Evolutionary conservation across 2,329 filamentous ascomycete genomes (phyloP).

Genomic region (Monilinia aucupariae): DNA sequence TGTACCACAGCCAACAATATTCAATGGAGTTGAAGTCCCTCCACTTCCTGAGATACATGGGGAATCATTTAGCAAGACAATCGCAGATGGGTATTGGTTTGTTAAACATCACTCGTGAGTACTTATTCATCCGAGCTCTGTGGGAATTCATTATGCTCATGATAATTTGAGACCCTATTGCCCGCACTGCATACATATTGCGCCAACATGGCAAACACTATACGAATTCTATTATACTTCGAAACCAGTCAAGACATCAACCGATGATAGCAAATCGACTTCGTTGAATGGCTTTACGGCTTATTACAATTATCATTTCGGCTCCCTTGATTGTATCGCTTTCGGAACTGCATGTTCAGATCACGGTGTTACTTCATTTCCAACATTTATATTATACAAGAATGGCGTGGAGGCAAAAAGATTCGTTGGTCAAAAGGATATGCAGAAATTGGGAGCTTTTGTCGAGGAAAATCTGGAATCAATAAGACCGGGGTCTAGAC

Average conservation of each 20-base stretch:
- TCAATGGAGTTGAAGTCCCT: conserved; percentile 48
- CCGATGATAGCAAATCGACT: conserved; percentile 40
- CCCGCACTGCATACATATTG: conserved; percentile 45
- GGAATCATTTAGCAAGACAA: conserved; percentile 38
- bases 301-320: conserved; percentile 89
- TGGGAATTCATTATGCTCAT: not conserved
- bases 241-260: conserved; percentile 49
- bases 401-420: conserved; percentile 63
- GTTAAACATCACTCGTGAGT: conserved; percentile 36
- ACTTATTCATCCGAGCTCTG: not conserved
- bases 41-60: conserved; percentile 44
- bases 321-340: conserved; percentile 76
- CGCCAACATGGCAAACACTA: conserved; percentile 81
- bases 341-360: conserved; percentile 71
- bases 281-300: conserved; percentile 59
- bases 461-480: conserved; percentile 73
- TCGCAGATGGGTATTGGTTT: conserved; percentile 35
- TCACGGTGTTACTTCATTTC: conserved; percentile 64
- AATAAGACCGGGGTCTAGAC: conserved; percentile 74
- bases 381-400: conserved; percentile 74
- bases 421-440: conserved; percentile 61
- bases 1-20: conserved; percentile 38
- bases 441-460: conserved; percentile 60
- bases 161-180: conserved; percentile 31
- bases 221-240: conserved; percentile 90